Conservation (phyloP, 495 filamentous ascomycete genomes). For the Aspergillus funiculosus region DNA sequence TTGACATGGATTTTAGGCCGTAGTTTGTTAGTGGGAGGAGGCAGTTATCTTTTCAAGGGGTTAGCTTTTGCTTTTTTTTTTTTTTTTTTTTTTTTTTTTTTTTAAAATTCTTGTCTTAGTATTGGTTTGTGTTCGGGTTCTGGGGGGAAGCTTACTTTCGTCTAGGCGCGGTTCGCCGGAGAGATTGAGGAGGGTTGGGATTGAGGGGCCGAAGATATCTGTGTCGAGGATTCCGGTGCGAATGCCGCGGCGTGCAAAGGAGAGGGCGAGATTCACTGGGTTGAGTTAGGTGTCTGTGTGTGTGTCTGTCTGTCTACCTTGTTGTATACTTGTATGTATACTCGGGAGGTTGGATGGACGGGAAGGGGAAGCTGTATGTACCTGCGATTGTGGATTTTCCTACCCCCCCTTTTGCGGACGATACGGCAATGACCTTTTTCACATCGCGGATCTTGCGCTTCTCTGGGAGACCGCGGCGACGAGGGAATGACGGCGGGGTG, state of each 20-base stretch:
- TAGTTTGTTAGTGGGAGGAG: constrained; percentile 89
- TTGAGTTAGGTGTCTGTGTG: constrained; percentile 1
- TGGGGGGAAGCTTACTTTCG: constrained; percentile 36
- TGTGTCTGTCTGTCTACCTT: not conserved
- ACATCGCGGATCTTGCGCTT: constrained; percentile 75
- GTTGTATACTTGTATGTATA: no score
- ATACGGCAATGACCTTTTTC: constrained; percentile 82
- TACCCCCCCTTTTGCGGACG: constrained; percentile 93
- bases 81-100: no score
- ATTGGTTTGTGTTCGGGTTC: not conserved
- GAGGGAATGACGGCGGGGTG: constrained; percentile 63
- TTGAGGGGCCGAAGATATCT: constrained; percentile 93
- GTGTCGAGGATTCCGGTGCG: constrained; percentile 85
- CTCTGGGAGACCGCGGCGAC: constrained; percentile 77
- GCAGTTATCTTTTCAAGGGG: constrained; percentile 55
- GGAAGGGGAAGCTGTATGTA: constrained; percentile 22
- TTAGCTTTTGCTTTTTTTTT: no score
- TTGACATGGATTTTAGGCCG: constrained; percentile 95
- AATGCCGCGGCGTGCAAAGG: constrained; percentile 73
- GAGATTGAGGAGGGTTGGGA: constrained; percentile 84
- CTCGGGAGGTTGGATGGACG: no score
- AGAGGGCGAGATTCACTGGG: constrained; percentile 82
- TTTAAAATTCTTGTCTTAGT: no score
- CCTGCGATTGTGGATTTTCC: constrained; percentile 92
- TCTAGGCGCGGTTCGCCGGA: constrained; percentile 65